These are phyloP conservation scores for Trametes polyzona DNA, from an alignment of 1,284 basidiomycete species.

Conservation along the genomic window DNA sequence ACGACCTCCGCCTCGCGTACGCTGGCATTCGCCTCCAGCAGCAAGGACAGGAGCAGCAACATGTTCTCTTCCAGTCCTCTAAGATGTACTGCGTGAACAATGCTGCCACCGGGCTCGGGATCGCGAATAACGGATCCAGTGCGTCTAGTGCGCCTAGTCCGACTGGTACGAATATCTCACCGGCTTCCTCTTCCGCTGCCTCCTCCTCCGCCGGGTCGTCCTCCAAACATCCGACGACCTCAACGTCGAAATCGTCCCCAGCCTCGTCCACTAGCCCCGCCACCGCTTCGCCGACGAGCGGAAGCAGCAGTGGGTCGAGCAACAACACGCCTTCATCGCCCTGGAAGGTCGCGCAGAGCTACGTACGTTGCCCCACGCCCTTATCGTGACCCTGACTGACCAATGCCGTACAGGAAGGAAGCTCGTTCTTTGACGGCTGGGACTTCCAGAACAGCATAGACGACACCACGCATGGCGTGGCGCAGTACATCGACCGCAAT, in stretches of 20 bases:
- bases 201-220: neutral
- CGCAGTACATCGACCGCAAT: slow-evolving; percentile 58
- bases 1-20: slow-evolving; percentile 67
- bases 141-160: slow-evolving; percentile 17
- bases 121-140: slow-evolving; percentile 14
- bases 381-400: neutral
- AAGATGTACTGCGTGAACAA: slow-evolving; percentile 34
- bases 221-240: neutral
- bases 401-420: slow-evolving; percentile 51
- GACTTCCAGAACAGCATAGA: slow-evolving; percentile 73
- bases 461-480: slow-evolving; percentile 74
- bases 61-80: slow-evolving; percentile 9
- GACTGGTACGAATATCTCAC: slow-evolving; percentile 11
- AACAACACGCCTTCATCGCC: slow-evolving; percentile 27
- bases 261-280: slow-evolving; percentile 9
- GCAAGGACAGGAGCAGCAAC: neutral
- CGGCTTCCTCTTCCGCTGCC: slow-evolving; percentile 2
- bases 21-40: slow-evolving; percentile 40
- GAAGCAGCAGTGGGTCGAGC: neutral
- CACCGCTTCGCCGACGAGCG: slow-evolving; percentile 7
- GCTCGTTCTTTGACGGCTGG: slow-evolving; percentile 82
- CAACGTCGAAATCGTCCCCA: neutral
- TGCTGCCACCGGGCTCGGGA: slow-evolving; percentile 17
- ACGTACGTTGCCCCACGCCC: slow-evolving; percentile 24
- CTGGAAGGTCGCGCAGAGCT: slow-evolving; percentile 35